These are phyloP conservation scores for Sporothrix sp. DNA, from an alignment of 2,329 filamentous ascomycete species.

Conservation along the genomic window DNA sequence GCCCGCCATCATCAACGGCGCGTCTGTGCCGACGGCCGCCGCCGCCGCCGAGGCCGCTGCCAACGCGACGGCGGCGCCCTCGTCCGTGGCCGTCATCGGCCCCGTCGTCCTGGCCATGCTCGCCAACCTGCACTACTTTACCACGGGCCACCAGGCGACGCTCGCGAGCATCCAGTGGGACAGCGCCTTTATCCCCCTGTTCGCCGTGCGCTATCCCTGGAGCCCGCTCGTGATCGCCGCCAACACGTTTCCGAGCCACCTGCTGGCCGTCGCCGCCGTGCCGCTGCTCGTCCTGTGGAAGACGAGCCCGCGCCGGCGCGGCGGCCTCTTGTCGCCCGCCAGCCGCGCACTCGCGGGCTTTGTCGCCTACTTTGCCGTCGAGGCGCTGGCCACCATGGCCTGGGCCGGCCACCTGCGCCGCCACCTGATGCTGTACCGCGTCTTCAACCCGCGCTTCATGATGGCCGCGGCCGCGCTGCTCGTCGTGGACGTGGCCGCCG, in stretches of 20 bases:
- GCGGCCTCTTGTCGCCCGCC: slow-evolving; percentile 58
- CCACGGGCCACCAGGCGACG: slow-evolving; percentile 89
- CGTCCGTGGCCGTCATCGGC: slow-evolving; percentile 54
- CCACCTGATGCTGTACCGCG: slow-evolving; percentile 92
- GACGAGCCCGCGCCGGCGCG: slow-evolving; percentile 63
- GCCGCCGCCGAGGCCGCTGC: slow-evolving; percentile 2
- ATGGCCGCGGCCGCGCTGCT: slow-evolving; percentile 61
- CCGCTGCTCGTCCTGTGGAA: slow-evolving; percentile 87
- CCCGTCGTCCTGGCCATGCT: slow-evolving; percentile 79
- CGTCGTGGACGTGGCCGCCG: slow-evolving; percentile 65
- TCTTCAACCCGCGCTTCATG: slow-evolving; percentile 90
- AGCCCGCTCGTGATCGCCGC: slow-evolving; percentile 69
- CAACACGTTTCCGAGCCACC: slow-evolving; percentile 85
- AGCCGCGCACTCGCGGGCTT: slow-evolving; percentile 65
- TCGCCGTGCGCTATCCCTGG: slow-evolving; percentile 79
- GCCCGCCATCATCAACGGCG: not conserved
- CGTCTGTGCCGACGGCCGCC: not conserved
- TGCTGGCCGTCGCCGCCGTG: slow-evolving; percentile 68
- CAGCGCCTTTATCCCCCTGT: slow-evolving; percentile 79
- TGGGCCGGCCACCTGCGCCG: slow-evolving; percentile 82
- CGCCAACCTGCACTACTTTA: slow-evolving; percentile 92
- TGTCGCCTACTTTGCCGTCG: slow-evolving; percentile 69
- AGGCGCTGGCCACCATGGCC: slow-evolving; percentile 76
- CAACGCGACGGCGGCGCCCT: slow-evolving; percentile 52
- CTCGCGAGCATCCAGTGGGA: slow-evolving; percentile 93